Evolutionary conservation across 225 moss, liverwort and hornwort species (phyloP).

Genomic region (Polytrichum commune): DNA sequence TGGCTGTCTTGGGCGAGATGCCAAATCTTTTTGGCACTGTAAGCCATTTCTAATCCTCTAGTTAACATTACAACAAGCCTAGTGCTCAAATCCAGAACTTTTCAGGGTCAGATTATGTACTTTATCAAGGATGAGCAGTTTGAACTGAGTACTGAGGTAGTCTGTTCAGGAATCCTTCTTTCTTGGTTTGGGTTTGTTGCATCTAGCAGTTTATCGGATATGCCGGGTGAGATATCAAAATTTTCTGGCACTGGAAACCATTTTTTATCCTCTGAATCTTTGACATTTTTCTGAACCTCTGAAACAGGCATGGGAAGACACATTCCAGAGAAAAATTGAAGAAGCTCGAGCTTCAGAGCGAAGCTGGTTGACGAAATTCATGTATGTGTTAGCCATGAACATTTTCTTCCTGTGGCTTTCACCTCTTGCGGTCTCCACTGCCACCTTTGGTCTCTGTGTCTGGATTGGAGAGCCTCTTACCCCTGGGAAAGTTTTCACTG

Average conservation of each 20-base stretch:
- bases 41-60: neutral
- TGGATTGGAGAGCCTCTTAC: conserved; percentile 47
- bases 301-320: conserved; percentile 59
- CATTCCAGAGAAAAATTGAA: conserved; percentile 43
- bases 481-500: conserved; percentile 59
- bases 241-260: conserved; percentile 47
- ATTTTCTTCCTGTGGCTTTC: conserved; percentile 53
- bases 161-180: too few relatives aligned
- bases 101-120: too few relatives aligned
- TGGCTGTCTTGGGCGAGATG: conserved; percentile 62
- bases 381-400: conserved; percentile 45
- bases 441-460: conserved; percentile 59
- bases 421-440: conserved; percentile 55
- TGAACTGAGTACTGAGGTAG: too few relatives aligned
- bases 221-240: conserved; percentile 57
- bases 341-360: conserved; percentile 32
- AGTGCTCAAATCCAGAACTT: too few relatives aligned
- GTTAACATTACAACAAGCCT: too few relatives aligned
- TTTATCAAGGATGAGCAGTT: too few relatives aligned
- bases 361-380: conserved; percentile 48
- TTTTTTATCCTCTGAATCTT: too few relatives aligned
- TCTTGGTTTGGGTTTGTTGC: too few relatives aligned
- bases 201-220: conserved; percentile 20
- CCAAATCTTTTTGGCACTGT: conserved; percentile 56
- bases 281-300: too few relatives aligned